Base-by-base conservation (phyloP, 768 basidiomycete species). In the Collybiopsis confluens region DNA sequence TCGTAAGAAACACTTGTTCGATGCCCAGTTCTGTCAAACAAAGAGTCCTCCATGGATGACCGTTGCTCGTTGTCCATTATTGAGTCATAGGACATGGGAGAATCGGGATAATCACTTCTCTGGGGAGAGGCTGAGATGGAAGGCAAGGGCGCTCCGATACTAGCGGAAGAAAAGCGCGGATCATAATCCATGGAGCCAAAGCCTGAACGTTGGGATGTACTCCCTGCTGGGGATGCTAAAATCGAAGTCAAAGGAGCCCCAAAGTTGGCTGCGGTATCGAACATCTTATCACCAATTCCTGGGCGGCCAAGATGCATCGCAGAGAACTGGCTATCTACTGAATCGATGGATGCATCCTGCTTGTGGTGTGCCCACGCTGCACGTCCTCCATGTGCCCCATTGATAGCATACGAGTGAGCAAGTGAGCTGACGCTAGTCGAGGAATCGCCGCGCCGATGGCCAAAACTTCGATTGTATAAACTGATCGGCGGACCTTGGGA, bases 281-380 rank as follows among this genome's bases (percentile, higher is more conserved):
- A 88, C 90, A 92, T 92, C 77, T 91, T 92, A 66, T 92, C 90
- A 1, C 90, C 90, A 3, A 92, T 64, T 2, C 84, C 88, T 1
- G 90, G 90, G 9, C 90, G 78, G 1, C 77, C 82, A 0, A 87
- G 66, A n/a, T 77, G 71, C 58, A 73, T 66, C 2, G 68, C 73
- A 9, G 86, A 83, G 57, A 78, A 79, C 43, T 87, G 83, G 59
- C 86, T 90, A 62, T 76, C 66, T 28, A 81, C 65, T 0, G 89
- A 91, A 57, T 91, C 89, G 1, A 77, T 63, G 0, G 87, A 89
- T 30, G 65, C 59, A 24, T 86, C 79, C 15, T 75, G 76, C 3
- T 72, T 74, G 56, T 86, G 84, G 27, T 73, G 75, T 4, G 77
- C 73, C 85, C 86, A 86, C 0, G 81, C 74, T 2, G 79, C 72